Percentiles rank a stretch among this genome's conserved stretches.
Evolutionary conservation across 192 early-diverging fungal genomes (phyloP).

Genomic region (Spizellomyces sp.): DNA sequence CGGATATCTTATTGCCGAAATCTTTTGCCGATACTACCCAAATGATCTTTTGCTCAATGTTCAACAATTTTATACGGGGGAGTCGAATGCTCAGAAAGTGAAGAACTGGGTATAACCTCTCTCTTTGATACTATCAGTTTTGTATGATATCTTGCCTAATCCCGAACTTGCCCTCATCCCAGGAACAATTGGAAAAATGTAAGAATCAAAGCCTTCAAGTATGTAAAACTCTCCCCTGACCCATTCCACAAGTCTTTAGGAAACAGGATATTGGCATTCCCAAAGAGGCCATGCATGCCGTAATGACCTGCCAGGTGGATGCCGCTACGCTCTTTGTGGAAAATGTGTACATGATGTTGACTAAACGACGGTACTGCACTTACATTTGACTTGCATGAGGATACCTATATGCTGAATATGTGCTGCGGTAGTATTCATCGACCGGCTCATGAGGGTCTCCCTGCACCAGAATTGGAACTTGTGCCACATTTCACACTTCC

Average conservation of each 20-base stretch:
- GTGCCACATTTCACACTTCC: slow-evolving; percentile 52
- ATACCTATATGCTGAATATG: neutral
- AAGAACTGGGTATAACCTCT: slow-evolving; percentile 46
- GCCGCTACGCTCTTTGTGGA: slow-evolving; percentile 44
- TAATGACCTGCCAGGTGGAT: slow-evolving; percentile 45
- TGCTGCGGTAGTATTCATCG: neutral
- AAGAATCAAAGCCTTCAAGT: neutral
- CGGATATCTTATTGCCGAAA: slow-evolving; percentile 52
- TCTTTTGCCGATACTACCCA: slow-evolving; percentile 51
- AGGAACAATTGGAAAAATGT: slow-evolving; percentile 50
- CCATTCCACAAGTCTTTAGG: neutral
- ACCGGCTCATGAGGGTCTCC: neutral
- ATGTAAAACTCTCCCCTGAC: neutral
- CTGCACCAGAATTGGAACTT: neutral
- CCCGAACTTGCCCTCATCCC: neutral
- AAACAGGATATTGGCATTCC: slow-evolving; percentile 45
- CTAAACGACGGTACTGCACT: slow-evolving; percentile 27
- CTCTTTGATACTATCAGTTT: too few relatives aligned
- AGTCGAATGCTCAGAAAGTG: slow-evolving; percentile 33
- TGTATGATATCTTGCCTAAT: neutral
- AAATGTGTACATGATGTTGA: slow-evolving; percentile 48
- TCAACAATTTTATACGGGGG: slow-evolving; percentile 45
- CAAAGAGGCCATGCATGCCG: slow-evolving; percentile 39
- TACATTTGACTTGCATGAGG: neutral
- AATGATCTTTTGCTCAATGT: slow-evolving; percentile 31